Percentiles rank a stretch among this genome's conserved stretches.
phyloP scores from a whole-genome alignment of 2,329 filamentous ascomycete species.

The Lecanicillium sp. region DNA sequence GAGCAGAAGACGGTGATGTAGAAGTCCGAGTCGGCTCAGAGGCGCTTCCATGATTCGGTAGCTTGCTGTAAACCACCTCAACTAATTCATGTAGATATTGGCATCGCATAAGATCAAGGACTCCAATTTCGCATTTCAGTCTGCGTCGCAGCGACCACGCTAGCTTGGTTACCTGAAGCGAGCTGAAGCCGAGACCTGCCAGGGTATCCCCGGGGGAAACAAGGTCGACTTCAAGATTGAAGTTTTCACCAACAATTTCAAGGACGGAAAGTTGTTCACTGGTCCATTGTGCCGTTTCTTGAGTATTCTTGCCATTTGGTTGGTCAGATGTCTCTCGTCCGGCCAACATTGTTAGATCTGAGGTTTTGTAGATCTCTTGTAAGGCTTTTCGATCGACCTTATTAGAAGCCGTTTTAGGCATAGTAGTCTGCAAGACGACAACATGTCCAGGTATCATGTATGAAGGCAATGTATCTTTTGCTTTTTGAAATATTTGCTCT shows the following conservation, averaged over 20 bases:
- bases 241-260: constrained; percentile 9
- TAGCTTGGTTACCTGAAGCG: constrained; percentile 16
- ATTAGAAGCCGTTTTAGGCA: constrained; percentile 25
- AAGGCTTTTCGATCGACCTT: constrained; percentile 25
- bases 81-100: constrained; percentile 15
- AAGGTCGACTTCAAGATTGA: no score
- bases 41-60: constrained; percentile 4
- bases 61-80: constrained; percentile 9
- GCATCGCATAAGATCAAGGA: constrained; percentile 17
- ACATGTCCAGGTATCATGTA: constrained; percentile 27
- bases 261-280: constrained; percentile 10
- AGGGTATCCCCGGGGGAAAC: constrained; percentile 14
- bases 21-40: no score
- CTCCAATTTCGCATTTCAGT: constrained; percentile 12
- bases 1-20: no score
- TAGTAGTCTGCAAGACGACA: constrained; percentile 17
- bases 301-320: background rate
- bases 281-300: constrained; percentile 8
- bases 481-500: constrained; percentile 4
- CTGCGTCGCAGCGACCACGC: constrained; percentile 14
- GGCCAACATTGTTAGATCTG: constrained; percentile 10
- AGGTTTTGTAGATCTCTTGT: constrained; percentile 12
- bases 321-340: no score
- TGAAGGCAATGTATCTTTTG: constrained; percentile 8
- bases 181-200: constrained; percentile 16